These are phyloP conservation scores for Ascochyta fabae DNA, from an alignment of 2,329 filamentous ascomycete genomes.

Conservation along the genomic window DNA sequence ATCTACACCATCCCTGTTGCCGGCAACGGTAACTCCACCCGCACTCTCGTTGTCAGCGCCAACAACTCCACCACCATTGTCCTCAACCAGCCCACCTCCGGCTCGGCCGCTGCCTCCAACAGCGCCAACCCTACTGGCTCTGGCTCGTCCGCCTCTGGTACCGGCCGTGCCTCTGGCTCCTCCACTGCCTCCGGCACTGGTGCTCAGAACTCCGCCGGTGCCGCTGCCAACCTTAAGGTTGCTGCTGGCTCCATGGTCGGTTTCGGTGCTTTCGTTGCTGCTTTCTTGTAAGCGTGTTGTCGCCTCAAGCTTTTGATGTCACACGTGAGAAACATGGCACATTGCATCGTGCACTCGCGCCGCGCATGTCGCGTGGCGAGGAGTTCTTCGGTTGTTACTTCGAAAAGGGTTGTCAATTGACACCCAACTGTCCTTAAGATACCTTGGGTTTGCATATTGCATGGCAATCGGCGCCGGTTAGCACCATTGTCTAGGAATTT, in stretches of 20 bases:
- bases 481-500: constrained; percentile 21
- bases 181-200: constrained; percentile 22
- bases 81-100: constrained; percentile 20
- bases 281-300: constrained; percentile 43
- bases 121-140: constrained; percentile 18
- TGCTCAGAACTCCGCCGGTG: constrained; percentile 25
- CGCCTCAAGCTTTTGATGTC: constrained; percentile 15
- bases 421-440: constrained; percentile 40
- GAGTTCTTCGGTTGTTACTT: constrained; percentile 12
- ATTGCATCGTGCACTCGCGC: constrained; percentile 25
- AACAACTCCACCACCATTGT: constrained; percentile 45
- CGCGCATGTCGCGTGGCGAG: constrained; percentile 7
- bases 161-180: constrained; percentile 20
- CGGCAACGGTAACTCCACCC: constrained; percentile 37
- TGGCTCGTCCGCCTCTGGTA: constrained; percentile 22
- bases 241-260: constrained; percentile 42
- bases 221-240: constrained; percentile 40
- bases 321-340: constrained; percentile 19
- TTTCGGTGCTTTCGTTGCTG: constrained; percentile 46
- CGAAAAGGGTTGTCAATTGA: constrained; percentile 16
- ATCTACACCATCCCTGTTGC: constrained; percentile 42
- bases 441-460: constrained; percentile 38
- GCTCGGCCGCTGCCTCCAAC: constrained; percentile 15
- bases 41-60: constrained; percentile 41
- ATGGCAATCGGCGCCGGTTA: constrained; percentile 33